Percentiles rank a stretch among this genome's conserved stretches.
These are phyloP conservation scores for Chalciporus pseudorubinellus DNA, from an alignment of 768 basidiomycete species.

Conservation along the genomic window DNA sequence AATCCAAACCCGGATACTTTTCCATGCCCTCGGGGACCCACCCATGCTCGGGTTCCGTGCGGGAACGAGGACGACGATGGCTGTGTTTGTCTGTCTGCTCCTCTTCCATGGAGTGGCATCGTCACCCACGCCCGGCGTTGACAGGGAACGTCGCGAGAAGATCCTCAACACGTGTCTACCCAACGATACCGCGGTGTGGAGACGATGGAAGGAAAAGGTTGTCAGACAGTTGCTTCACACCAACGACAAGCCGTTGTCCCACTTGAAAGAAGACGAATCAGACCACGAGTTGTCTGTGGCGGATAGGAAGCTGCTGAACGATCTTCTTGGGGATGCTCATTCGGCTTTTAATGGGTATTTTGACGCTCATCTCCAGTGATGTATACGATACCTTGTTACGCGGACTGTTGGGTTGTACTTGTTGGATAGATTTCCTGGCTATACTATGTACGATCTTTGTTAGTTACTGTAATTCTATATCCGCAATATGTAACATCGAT, in stretches of 20 bases:
- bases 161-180: conserved; percentile 16
- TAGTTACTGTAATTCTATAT: too few species aligned
- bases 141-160: background rate
- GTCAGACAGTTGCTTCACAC: conserved; percentile 12
- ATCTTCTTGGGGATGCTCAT: conserved; percentile 18
- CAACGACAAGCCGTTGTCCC: background rate
- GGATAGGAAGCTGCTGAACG: conserved; percentile 1
- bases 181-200: conserved; percentile 27
- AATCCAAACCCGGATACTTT: conserved; percentile 19
- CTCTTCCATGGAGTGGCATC: conserved; percentile 16
- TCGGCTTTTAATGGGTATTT: conserved; percentile 18
- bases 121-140: background rate
- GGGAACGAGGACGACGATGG: conserved; percentile 21
- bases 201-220: conserved; percentile 22
- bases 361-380: too few species aligned
- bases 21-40: conserved; percentile 9
- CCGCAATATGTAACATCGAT: too few species aligned
- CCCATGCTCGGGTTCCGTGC: conserved; percentile 11
- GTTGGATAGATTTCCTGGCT: too few species aligned
- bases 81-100: conserved; percentile 24
- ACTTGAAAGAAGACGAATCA: background rate
- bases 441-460: too few species aligned
- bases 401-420: too few species aligned
- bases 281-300: background rate
- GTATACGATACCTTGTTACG: background rate